Conservation (phyloP, 2,329 filamentous ascomycete species). For the Apiospora hydei region DNA sequence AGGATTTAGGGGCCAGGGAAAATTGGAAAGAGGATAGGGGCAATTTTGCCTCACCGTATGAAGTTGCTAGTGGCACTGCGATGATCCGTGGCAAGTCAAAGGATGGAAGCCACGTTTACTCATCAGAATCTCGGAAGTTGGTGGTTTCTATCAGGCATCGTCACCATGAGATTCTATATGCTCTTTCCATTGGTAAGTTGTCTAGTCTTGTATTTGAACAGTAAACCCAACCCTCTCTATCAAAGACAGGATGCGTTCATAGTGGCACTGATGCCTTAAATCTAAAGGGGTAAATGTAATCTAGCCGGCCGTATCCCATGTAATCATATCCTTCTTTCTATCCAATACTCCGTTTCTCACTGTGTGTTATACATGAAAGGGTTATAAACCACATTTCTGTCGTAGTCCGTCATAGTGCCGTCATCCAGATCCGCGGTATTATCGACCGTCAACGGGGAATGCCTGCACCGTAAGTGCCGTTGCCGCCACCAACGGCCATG, state of each 20-base stretch:
- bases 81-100: neutral
- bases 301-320: neutral
- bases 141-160: no score
- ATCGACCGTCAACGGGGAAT: neutral
- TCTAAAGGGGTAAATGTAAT: neutral
- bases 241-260: neutral
- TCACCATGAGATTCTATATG: no score
- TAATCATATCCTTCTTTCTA: neutral
- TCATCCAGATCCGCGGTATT: neutral
- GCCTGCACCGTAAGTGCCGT: neutral
- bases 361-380: neutral
- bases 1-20: no score
- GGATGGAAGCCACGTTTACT: neutral
- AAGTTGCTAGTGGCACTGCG: neutral
- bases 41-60: no score
- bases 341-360: neutral
- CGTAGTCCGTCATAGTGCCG: neutral
- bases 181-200: no score
- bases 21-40: neutral
- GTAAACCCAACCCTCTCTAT: no score
- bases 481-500: neutral
- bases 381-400: neutral
- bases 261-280: neutral
- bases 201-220: no score
- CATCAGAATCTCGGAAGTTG: no score